Conservation (phyloP, 2,329 filamentous ascomycete species). For the Dendryphion nanum region DNA sequence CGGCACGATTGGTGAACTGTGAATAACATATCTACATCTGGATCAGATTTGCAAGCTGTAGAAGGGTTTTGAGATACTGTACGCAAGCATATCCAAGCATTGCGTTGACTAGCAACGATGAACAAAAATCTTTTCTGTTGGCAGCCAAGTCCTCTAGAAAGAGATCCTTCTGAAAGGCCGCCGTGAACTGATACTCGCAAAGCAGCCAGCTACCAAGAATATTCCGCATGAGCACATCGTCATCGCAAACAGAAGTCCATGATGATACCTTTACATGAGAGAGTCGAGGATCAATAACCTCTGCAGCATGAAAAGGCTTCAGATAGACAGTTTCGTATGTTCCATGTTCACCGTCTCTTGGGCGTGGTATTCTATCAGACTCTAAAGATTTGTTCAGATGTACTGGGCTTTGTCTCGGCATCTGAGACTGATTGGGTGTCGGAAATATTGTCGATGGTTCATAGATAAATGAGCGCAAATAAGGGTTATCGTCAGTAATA, state of each 20-base stretch:
- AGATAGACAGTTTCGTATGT: slow-evolving; percentile 9
- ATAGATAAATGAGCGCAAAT: slow-evolving; percentile 10
- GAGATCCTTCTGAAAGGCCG: slow-evolving; percentile 8
- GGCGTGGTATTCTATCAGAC: no score
- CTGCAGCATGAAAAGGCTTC: slow-evolving; percentile 15
- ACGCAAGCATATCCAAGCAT: slow-evolving; percentile 8
- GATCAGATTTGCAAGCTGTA: background rate
- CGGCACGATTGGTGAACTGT: slow-evolving; percentile 2
- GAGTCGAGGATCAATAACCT: slow-evolving; percentile 14
- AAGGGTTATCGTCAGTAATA: slow-evolving; percentile 5
- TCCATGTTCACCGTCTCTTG: no score
- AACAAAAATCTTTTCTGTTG: slow-evolving; percentile 5
- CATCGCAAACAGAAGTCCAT: slow-evolving; percentile 17
- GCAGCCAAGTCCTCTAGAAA: slow-evolving; percentile 9
- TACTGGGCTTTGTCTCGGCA: background rate
- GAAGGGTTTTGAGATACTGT: slow-evolving; percentile 1
- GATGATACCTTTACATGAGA: slow-evolving; percentile 10
- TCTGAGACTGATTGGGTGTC: background rate
- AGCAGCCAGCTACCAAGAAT: slow-evolving; percentile 12
- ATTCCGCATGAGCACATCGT: slow-evolving; percentile 14
- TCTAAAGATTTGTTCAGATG: no score
- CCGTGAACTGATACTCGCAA: slow-evolving; percentile 5
- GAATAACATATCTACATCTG: slow-evolving; percentile 4
- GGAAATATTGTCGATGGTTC: no score
- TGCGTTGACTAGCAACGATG: slow-evolving; percentile 8